Evolutionary conservation across 768 basidiomycete species (phyloP).

Genomic region (Coprinopsis cinerea): DNA sequence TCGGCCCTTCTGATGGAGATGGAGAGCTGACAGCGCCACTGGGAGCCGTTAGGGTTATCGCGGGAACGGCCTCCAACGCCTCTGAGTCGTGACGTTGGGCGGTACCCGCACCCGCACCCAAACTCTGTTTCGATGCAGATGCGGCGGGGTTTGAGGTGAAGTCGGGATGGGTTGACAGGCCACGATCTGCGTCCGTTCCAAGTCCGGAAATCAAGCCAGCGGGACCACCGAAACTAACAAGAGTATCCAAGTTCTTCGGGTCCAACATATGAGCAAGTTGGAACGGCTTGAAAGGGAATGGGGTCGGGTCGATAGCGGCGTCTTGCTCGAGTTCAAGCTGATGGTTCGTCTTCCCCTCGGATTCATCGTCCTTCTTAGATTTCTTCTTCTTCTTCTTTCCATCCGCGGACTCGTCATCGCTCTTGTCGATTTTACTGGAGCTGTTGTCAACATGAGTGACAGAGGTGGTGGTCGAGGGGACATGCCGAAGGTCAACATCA

Average conservation of each 20-base stretch:
- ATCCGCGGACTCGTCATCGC: conserved; percentile 16
- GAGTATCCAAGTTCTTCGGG: conserved; percentile 69
- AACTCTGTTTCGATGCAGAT: conserved; percentile 10
- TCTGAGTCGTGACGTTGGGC: conserved; percentile 25
- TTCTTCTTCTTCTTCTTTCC: conserved; percentile 19
- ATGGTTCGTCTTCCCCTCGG: conserved; percentile 24
- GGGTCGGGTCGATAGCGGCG: conserved; percentile 48
- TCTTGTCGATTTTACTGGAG: conserved; percentile 16
- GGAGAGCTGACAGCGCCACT: conserved; percentile 21
- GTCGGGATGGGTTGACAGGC: conserved; percentile 29
- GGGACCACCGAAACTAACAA: conserved; percentile 69
- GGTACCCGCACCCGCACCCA: conserved; percentile 18
- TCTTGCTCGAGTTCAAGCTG: conserved; percentile 34
- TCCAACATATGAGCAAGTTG: conserved; percentile 83
- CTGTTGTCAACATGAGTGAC: conserved; percentile 27
- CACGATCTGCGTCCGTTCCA: conserved; percentile 54
- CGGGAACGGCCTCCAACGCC: conserved; percentile 22
- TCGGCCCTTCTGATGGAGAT: conserved; percentile 9
- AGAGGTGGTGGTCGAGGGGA: conserved; percentile 32
- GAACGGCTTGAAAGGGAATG: conserved; percentile 70
- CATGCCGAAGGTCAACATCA: conserved; percentile 27
- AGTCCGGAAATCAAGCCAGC: conserved; percentile 63
- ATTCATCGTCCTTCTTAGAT: conserved; percentile 20
- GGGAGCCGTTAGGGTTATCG: conserved; percentile 36
- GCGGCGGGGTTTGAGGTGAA: conserved; percentile 3